Evolutionary conservation across 805 yeast species (phyloP).

Genomic region (Ascoidea asiatica): DNA sequence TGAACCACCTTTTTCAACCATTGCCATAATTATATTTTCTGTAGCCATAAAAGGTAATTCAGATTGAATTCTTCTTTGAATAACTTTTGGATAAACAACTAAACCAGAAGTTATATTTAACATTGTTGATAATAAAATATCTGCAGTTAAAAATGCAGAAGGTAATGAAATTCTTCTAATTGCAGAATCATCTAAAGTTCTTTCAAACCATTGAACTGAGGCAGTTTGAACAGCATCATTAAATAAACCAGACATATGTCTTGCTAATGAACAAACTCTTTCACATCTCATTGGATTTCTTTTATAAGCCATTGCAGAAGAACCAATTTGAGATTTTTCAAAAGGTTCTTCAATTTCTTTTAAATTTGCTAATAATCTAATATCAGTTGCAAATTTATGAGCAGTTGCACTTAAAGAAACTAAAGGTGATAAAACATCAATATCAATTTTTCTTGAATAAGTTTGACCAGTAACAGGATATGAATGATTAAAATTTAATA

Average conservation of each 20-base stretch:
- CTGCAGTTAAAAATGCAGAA: conserved; percentile 92
- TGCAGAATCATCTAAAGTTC: conserved; percentile 96
- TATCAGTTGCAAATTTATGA: conserved; percentile 96
- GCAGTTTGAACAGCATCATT: conserved; percentile 94
- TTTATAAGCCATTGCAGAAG: conserved; percentile 98
- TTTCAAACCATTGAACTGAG: conserved; percentile 98
- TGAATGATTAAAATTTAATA: conserved; percentile 86
- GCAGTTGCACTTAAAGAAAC: conserved; percentile 93
- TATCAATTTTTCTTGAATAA: conserved; percentile 96
- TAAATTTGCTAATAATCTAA: conserved; percentile 88
- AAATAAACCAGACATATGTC: conserved; percentile 86
- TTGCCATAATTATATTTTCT: conserved; percentile 97
- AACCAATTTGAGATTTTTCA: conserved; percentile 96
- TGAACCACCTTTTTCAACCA: conserved; percentile 96
- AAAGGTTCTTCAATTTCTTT: conserved; percentile 98
- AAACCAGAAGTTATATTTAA: conserved; percentile 88
- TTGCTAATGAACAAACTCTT: conserved; percentile 95
- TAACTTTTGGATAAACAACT: conserved; percentile 97
- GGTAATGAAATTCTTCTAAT: conserved; percentile 95
- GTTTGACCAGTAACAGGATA: conserved; percentile 99
- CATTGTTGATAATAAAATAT: conserved; percentile 79
- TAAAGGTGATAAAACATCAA: conserved; percentile 84
- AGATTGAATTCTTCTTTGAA: conserved; percentile 86
- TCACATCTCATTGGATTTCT: conserved; percentile 99
- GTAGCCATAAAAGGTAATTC: conserved; percentile 99